A percentile compares a stretch with the other conserved stretches of the same genome.
Conservation (phyloP, 805 yeast species). For the Pichia cabralensis region DNA sequence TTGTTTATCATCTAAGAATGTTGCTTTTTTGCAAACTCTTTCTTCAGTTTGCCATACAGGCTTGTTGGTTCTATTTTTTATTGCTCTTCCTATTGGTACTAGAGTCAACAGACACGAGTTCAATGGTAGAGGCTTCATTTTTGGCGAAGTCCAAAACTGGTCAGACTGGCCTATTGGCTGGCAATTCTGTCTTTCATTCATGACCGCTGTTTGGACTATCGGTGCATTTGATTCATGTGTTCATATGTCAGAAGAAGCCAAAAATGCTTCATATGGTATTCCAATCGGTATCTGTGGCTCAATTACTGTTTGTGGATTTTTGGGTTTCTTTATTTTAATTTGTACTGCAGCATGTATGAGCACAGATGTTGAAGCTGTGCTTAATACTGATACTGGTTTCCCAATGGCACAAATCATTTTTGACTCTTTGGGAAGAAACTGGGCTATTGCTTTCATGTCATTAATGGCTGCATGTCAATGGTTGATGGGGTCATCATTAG, state of each 20-base stretch:
- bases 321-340: slow-evolving; percentile 48
- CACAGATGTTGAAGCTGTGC: slow-evolving; percentile 31
- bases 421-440: slow-evolving; percentile 49
- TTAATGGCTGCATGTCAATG: slow-evolving; percentile 50
- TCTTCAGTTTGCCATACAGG: slow-evolving; percentile 44
- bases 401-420: slow-evolving; percentile 54
- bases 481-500: slow-evolving; percentile 52
- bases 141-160: slow-evolving; percentile 37
- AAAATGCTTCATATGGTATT: slow-evolving; percentile 47
- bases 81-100: slow-evolving; percentile 56
- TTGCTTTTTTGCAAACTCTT: slow-evolving; percentile 48
- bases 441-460: slow-evolving; percentile 56
- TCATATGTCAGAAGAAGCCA: slow-evolving; percentile 63
- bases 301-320: slow-evolving; percentile 43
- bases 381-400: slow-evolving; percentile 40
- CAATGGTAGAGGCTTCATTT: slow-evolving; percentile 41
- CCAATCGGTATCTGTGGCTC: slow-evolving; percentile 56
- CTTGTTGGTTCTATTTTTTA: slow-evolving; percentile 41
- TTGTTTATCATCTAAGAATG: slow-evolving; percentile 41
- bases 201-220: slow-evolving; percentile 66
- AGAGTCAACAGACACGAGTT: slow-evolving; percentile 26
- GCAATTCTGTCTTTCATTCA: slow-evolving; percentile 33
- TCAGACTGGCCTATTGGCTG: slow-evolving; percentile 51
- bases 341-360: slow-evolving; percentile 45
- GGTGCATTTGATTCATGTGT: slow-evolving; percentile 64